These are phyloP conservation scores for Dactylis glomerata DNA, from an alignment of 176 grass and related monocot genomes.

Conservation along the genomic window DNA sequence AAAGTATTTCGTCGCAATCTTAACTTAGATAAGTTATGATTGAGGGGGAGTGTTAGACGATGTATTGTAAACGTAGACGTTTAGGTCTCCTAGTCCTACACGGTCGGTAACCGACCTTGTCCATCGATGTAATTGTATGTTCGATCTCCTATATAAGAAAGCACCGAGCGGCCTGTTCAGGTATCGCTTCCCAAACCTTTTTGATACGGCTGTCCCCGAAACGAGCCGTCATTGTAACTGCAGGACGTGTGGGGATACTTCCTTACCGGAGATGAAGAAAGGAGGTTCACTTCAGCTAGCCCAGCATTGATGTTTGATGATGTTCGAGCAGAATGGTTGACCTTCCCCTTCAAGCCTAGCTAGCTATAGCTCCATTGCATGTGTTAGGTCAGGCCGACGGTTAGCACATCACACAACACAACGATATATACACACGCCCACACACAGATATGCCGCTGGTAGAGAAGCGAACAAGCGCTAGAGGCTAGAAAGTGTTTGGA, in stretches of 20 bases:
- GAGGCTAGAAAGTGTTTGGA: not conserved
- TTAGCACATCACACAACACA: constrained; percentile 21
- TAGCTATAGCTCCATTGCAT: not conserved
- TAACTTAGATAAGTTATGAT: too few species aligned
- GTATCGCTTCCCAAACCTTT: too few species aligned
- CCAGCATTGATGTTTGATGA: not conserved
- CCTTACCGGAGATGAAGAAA: not conserved
- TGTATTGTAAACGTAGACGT: too few species aligned
- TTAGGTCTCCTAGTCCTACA: too few species aligned
- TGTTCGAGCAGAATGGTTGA: constrained; percentile 46
- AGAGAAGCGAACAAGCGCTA: constrained; percentile 16
- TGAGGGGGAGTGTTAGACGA: too few species aligned
- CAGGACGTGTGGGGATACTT: not conserved
- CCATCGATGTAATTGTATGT: too few species aligned
- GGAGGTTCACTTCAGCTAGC: not conserved
- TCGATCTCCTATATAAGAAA: too few species aligned
- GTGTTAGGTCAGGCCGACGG: constrained; percentile 27
- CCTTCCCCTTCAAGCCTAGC: constrained; percentile 4
- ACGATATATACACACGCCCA: not conserved
- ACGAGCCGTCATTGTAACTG: not conserved
- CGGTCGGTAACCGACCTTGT: too few species aligned
- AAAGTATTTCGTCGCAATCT: too few species aligned
- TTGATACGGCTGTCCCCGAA: too few species aligned
- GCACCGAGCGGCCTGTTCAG: too few species aligned
- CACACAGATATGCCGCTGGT: not conserved